Evolutionary conservation across 805 yeast species (phyloP), one percentile per base, ranked within the genome.

Genomic region (Wickerhamomyces silvicola): DNA sequence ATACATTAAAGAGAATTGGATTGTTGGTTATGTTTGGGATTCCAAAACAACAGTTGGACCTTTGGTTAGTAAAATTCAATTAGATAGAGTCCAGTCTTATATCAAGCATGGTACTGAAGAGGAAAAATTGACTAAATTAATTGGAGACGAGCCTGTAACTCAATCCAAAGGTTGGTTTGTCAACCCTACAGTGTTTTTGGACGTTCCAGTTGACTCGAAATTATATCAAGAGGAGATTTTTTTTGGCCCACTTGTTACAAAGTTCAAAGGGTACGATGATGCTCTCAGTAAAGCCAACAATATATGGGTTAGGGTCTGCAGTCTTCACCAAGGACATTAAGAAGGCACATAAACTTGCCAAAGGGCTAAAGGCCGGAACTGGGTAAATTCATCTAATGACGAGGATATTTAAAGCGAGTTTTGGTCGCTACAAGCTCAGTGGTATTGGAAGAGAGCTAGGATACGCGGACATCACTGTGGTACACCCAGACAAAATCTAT

Each of bases 371-470:
- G 43, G 75, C 82, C 5, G 90, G 90, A 17, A 72, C 72, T 31
- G 81, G 74, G 61, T 81, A 48, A 81, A 81, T 58, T 68, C 79
- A 10, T 75, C 79, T 32, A 79, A 80, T 48, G 81, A 75, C 44
- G 74, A 76, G 47, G 78, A 75, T 48, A 57, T n/a, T 67, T 42
- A 68, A 69, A 43, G 74, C 81, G 33, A 90, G 90, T 13, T 83
- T 83, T 56, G 94, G 94, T 28, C 94, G 94, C 24, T 80, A 75
- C 56, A 81, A 81, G 58, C 63, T 71, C 64, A 73, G 83, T 45
- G 94, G 94, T 43, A 68, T 80, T 39, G 94, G 94, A 39, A 72
- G 90, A 45, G 94, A 83, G 60, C 63, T 83, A 41, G 90, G 92
- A 28, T 77, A 75, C 50, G 77, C 75, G 45, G 92, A 85, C 24